Percentiles rank a stretch among this genome's conserved stretches.
phyloP scores from a whole-genome alignment of 371 early-diverging fungal genomes.

The Batrachochytrium dendrobatidis region DNA sequence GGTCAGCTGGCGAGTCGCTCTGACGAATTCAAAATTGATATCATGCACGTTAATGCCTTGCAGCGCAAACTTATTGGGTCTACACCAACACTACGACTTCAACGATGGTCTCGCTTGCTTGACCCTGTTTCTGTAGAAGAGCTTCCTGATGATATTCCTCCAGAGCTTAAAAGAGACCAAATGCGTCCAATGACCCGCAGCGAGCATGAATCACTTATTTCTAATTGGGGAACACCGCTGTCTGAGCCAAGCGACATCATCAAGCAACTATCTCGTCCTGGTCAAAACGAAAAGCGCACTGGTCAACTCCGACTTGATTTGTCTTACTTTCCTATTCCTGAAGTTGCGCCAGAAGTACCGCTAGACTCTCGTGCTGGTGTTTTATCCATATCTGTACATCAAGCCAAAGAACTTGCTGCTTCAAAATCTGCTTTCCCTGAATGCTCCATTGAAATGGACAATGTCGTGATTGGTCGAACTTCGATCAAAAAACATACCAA shows the following conservation, averaged over 20 bases:
- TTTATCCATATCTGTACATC: conserved; percentile 64
- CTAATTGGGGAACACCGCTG: conserved; percentile 32
- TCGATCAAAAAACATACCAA: conserved; percentile 27
- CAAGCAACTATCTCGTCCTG: conserved; percentile 18
- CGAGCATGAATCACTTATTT: neutral
- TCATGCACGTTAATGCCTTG: conserved; percentile 64
- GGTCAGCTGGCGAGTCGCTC: conserved; percentile 8
- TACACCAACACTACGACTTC: conserved; percentile 22
- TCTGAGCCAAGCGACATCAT: conserved; percentile 26
- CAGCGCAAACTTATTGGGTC: conserved; percentile 56
- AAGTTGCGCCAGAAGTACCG: neutral
- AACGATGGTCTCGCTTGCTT: conserved; percentile 29
- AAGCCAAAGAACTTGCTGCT: conserved; percentile 56
- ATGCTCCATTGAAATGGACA: conserved; percentile 12
- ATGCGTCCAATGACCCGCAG: neutral
- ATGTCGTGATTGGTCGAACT: conserved; percentile 13
- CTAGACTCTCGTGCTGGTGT: conserved; percentile 50
- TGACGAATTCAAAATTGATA: conserved; percentile 43
- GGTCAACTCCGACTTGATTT: conserved; percentile 32
- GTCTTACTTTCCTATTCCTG: conserved; percentile 26
- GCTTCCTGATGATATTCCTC: neutral
- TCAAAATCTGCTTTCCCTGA: conserved; percentile 10
- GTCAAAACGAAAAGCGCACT: conserved; percentile 6
- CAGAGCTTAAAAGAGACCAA: neutral
- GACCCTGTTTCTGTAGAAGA: conserved; percentile 10